Conservation (phyloP, 2,329 filamentous ascomycete genomes). For the Fusarium sp. region DNA sequence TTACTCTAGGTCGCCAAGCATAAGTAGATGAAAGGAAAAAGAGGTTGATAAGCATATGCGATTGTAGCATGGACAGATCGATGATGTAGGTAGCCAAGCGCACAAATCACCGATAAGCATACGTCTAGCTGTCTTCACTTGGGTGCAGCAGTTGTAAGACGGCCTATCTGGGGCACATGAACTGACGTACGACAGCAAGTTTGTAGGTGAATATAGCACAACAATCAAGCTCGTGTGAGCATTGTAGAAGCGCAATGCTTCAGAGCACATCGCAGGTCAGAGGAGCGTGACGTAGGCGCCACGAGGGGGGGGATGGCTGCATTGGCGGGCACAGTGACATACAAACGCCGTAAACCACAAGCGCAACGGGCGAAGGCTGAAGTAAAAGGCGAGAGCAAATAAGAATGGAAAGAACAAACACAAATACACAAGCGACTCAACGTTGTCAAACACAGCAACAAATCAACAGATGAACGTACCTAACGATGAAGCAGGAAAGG, state of each 20-base stretch:
- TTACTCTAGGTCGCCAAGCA: background rate
- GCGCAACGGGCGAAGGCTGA: background rate
- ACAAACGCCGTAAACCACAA: constrained; percentile 5
- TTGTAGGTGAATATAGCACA: constrained; percentile 3
- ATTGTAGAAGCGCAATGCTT: constrained; percentile 14
- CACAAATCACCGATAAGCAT: constrained; percentile 20
- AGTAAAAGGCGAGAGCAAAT: background rate
- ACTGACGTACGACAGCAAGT: background rate
- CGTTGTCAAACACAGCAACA: constrained; percentile 7
- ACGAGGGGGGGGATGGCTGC: constrained; percentile 27
- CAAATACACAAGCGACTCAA: background rate
- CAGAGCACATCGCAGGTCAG: constrained; percentile 28
- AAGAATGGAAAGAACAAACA: background rate
- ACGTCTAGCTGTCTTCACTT: constrained; percentile 20
- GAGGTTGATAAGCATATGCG: background rate
- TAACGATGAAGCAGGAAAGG: constrained; percentile 12
- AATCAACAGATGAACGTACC: constrained; percentile 27
- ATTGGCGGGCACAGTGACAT: constrained; percentile 27
- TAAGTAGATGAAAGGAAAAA: background rate
- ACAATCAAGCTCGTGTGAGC: constrained; percentile 1
- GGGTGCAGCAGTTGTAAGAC: background rate
- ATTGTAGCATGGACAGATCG: constrained; percentile 15
- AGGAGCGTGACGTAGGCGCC: constrained; percentile 43
- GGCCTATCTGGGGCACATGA: background rate
- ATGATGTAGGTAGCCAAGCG: constrained; percentile 39